Percentiles rank a stretch among this genome's conserved stretches.
phyloP scores from a whole-genome alignment of 2,329 filamentous ascomycete species.

The Phaeosphaeriaceae sp. region DNA sequence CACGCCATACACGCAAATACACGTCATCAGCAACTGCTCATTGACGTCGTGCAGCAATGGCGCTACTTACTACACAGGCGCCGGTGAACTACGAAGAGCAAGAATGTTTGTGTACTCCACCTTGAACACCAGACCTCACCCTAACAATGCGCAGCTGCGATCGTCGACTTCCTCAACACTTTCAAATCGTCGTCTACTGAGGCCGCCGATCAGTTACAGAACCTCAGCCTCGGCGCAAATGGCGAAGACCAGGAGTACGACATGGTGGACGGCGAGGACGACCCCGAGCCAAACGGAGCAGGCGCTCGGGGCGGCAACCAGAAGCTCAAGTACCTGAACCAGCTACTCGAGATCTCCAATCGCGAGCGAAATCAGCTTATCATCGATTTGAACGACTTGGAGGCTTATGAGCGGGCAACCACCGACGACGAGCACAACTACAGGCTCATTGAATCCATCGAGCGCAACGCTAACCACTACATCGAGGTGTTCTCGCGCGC shows the following conservation, averaged over 20 bases:
- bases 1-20: constrained; percentile 14
- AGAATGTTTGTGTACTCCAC: constrained; percentile 66
- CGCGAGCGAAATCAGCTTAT: constrained; percentile 77
- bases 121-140: constrained; percentile 21
- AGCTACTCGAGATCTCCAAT: constrained; percentile 87
- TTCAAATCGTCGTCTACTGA: constrained; percentile 83
- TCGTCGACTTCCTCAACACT: constrained; percentile 84
- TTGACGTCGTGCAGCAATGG: constrained; percentile 66
- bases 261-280: constrained; percentile 84
- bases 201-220: constrained; percentile 81
- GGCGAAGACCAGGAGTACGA: constrained; percentile 90
- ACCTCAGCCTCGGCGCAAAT: constrained; percentile 86
- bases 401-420: constrained; percentile 75
- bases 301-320: constrained; percentile 56
- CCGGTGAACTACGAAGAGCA: constrained; percentile 90
- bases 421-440: constrained; percentile 68
- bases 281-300: constrained; percentile 58
- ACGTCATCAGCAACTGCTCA: constrained; percentile 8
- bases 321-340: constrained; percentile 86
- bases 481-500: constrained; percentile 90
- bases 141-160: constrained; percentile 68
- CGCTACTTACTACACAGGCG: constrained; percentile 80
- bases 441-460: constrained; percentile 82
- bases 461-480: constrained; percentile 93
- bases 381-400: constrained; percentile 89